Evolutionary conservation across 306 rosid genomes (phyloP).

Genomic region (Aeschynomene evenia): DNA sequence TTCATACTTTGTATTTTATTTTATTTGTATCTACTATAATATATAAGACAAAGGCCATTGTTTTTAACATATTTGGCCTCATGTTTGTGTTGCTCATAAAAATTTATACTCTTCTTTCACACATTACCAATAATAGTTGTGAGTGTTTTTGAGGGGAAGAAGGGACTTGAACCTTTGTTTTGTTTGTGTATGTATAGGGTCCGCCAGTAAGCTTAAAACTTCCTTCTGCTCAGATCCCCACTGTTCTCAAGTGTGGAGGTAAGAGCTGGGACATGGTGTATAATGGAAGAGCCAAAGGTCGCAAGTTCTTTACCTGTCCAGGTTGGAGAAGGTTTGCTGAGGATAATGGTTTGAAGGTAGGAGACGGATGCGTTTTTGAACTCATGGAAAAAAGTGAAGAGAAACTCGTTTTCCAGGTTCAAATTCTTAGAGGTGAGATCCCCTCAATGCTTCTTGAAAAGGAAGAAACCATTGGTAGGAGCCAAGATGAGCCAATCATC

Average conservation of each 20-base stretch:
- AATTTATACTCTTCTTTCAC: slow-evolving; percentile 3
- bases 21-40: not conserved
- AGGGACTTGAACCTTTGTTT: slow-evolving; percentile 5
- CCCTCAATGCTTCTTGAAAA: slow-evolving; percentile 36
- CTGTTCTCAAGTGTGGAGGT: slow-evolving; percentile 29
- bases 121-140: not conserved
- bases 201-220: slow-evolving; percentile 6
- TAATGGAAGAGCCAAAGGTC: not conserved
- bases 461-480: slow-evolving; percentile 28
- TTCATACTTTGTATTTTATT: not conserved
- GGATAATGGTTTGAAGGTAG: slow-evolving; percentile 51
- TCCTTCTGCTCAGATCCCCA: slow-evolving; percentile 37
- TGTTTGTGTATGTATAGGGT: slow-evolving; percentile 31
- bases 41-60: not conserved
- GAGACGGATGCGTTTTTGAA: slow-evolving; percentile 69
- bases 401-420: slow-evolving; percentile 46
- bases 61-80: not conserved
- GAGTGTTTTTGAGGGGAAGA: not conserved
- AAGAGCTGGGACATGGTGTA: slow-evolving; percentile 49
- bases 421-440: slow-evolving; percentile 70
- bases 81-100: not conserved
- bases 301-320: not conserved
- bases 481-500: slow-evolving; percentile 33
- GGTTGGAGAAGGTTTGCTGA: slow-evolving; percentile 48
- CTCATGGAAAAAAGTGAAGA: slow-evolving; percentile 31